Conservation (phyloP, 169 alveolate species). For the Perkinsus olseni region DNA sequence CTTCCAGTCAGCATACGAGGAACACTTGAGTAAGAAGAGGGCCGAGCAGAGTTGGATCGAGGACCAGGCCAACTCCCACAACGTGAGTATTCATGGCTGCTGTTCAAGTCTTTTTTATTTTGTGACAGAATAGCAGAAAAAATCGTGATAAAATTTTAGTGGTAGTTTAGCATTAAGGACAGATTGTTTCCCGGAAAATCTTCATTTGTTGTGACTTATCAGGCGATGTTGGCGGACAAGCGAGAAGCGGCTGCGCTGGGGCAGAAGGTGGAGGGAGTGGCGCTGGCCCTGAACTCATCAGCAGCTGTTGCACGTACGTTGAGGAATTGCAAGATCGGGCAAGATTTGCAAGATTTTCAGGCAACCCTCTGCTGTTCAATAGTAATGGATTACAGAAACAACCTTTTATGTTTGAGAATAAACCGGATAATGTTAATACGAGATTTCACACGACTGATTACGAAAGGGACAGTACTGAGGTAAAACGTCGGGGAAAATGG, state of each 20-base stretch:
- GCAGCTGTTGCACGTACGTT: not conserved
- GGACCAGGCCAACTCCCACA: not conserved
- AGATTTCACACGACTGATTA: not conserved
- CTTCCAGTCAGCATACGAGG: not conserved
- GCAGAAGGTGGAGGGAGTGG: not conserved
- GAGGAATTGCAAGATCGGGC: not conserved
- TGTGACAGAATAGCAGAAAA: too few relatives aligned
- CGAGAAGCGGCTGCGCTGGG: not conserved
- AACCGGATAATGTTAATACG: not conserved
- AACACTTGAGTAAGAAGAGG: not conserved
- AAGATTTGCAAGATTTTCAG: not conserved
- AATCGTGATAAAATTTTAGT: not conserved
- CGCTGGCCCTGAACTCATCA: not conserved
- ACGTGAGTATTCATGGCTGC: not conserved
- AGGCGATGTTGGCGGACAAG: not conserved
- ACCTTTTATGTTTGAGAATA: not conserved
- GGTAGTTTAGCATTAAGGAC: not conserved
- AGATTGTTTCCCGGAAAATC: too few relatives aligned
- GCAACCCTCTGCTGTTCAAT: not conserved
- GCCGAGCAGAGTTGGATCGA: not conserved
- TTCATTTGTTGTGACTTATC: too few relatives aligned
- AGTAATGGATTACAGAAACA: not conserved
- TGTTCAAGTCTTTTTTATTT: too few relatives aligned
- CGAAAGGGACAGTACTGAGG: not conserved
- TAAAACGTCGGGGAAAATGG: not conserved